Conservation (phyloP, 1,284 basidiomycete species). For the Sporisorium exsertum region DNA sequence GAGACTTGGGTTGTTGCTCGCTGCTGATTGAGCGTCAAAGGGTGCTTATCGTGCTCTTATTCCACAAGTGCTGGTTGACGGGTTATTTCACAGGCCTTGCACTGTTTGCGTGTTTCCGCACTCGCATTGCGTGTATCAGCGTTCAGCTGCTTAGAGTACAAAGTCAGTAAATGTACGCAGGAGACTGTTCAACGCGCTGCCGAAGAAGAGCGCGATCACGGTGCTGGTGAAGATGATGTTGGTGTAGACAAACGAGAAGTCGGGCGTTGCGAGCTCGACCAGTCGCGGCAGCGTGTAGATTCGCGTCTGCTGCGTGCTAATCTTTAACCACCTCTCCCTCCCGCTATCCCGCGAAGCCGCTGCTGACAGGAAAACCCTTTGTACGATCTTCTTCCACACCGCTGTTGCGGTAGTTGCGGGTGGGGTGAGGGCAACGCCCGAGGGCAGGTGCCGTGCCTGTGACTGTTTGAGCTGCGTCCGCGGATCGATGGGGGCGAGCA, state of each 20-base stretch:
- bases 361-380: too few relatives aligned
- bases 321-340: not conserved
- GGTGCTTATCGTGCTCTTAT: too few relatives aligned
- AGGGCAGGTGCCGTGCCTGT: too few relatives aligned
- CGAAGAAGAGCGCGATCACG: slow-evolving; percentile 84
- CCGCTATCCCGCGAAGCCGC: not conserved
- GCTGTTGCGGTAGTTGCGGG: too few relatives aligned
- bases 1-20: too few relatives aligned
- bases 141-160: too few relatives aligned
- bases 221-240: slow-evolving; percentile 76
- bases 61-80: too few relatives aligned
- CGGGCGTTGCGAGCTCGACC: slow-evolving; percentile 91
- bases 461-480: slow-evolving; percentile 1
- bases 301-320: slow-evolving; percentile 11
- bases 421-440: too few relatives aligned
- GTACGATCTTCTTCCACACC: not conserved
- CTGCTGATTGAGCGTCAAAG: too few relatives aligned
- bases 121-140: too few relatives aligned
- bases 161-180: slow-evolving; percentile 78
- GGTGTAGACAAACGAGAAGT: slow-evolving; percentile 99
- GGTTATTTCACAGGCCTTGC: too few relatives aligned
- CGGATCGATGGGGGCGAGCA: slow-evolving; percentile 20
- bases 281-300: slow-evolving; percentile 85
- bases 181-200: slow-evolving; percentile 87
- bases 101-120: not conserved